These are phyloP conservation scores for Pseudonectria foliicola DNA, from an alignment of 2,329 filamentous ascomycete species.

Conservation along the genomic window DNA sequence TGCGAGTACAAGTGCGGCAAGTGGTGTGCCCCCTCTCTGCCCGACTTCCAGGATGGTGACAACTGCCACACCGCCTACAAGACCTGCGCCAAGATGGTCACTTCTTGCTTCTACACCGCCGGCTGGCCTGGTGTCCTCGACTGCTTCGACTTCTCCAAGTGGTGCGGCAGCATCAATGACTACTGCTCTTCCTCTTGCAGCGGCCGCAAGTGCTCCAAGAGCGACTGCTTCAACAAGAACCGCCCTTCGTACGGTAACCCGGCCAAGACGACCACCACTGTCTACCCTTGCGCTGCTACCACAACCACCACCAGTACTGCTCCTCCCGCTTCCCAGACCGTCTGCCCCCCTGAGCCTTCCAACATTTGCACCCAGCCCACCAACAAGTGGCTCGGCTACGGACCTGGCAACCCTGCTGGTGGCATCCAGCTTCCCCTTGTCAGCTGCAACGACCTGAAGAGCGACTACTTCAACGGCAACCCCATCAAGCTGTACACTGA, in stretches of 20 bases:
- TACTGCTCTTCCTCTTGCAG: constrained; percentile 37
- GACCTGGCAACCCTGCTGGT: constrained; percentile 52
- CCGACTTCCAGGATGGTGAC: constrained; percentile 36
- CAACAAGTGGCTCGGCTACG: constrained; percentile 57
- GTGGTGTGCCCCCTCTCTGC: constrained; percentile 46
- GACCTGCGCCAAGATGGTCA: constrained; percentile 39
- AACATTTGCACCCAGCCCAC: constrained; percentile 48
- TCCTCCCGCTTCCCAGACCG: constrained; percentile 24
- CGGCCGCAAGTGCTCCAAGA: constrained; percentile 33
- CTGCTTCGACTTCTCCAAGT: constrained; percentile 44
- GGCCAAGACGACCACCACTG: constrained; percentile 28
- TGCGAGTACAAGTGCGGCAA: constrained; percentile 50
- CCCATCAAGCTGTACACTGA: constrained; percentile 48
- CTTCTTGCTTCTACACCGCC: constrained; percentile 44
- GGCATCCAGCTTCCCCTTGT: constrained; percentile 45
- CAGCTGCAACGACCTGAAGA: constrained; percentile 45
- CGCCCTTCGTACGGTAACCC: constrained; percentile 30
- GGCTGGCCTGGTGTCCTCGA: constrained; percentile 41
- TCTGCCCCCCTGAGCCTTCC: constrained; percentile 39
- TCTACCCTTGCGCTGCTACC: constrained; percentile 26
- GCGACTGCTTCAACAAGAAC: constrained; percentile 34
- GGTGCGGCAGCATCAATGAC: constrained; percentile 39
- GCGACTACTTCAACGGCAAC: constrained; percentile 32
- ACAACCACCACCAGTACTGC: constrained; percentile 24
- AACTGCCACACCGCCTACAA: constrained; percentile 37